Evolutionary conservation across 139 green algal genomes (phyloP).

Genomic region (Gonium pectorale): DNA sequence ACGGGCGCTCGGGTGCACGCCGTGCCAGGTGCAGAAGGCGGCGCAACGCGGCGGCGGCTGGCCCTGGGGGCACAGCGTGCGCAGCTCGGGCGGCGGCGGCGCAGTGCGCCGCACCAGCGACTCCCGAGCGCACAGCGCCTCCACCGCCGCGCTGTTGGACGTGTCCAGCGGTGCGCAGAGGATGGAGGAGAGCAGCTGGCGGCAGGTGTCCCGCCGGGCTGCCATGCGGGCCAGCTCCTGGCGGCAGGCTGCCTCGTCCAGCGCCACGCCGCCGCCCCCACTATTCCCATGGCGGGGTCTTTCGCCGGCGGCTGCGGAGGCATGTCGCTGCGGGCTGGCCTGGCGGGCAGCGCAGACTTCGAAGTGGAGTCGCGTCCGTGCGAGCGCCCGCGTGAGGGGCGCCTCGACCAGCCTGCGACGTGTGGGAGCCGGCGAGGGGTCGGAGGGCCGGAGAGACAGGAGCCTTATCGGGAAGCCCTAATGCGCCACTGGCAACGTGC

Average conservation of each 20-base stretch:
- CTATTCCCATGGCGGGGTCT: too few species aligned
- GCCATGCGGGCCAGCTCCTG: neutral
- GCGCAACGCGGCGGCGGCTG: neutral
- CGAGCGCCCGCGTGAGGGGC: slow-evolving; percentile 20
- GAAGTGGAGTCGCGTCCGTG: neutral
- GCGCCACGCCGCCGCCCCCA: neutral
- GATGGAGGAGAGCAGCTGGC: neutral
- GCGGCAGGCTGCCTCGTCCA: neutral
- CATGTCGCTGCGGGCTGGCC: neutral
- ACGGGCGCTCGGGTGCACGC: neutral
- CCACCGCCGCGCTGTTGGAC: neutral
- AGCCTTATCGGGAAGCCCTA: too few species aligned
- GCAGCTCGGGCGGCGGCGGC: neutral
- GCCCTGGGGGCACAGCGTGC: neutral
- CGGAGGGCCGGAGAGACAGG: too few species aligned
- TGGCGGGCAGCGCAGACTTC: too few species aligned
- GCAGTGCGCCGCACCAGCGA: neutral
- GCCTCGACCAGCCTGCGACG: slow-evolving; percentile 36
- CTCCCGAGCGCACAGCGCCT: slow-evolving; percentile 5
- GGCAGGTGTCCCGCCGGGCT: neutral
- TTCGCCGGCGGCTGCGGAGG: neutral
- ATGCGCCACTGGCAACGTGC: too few species aligned
- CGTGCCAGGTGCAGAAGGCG: neutral
- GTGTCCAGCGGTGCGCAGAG: neutral
- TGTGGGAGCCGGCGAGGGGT: too few species aligned